phyloP scores from a whole-genome alignment of 169 alveolate species.

The Cryptosporidium parvum region DNA sequence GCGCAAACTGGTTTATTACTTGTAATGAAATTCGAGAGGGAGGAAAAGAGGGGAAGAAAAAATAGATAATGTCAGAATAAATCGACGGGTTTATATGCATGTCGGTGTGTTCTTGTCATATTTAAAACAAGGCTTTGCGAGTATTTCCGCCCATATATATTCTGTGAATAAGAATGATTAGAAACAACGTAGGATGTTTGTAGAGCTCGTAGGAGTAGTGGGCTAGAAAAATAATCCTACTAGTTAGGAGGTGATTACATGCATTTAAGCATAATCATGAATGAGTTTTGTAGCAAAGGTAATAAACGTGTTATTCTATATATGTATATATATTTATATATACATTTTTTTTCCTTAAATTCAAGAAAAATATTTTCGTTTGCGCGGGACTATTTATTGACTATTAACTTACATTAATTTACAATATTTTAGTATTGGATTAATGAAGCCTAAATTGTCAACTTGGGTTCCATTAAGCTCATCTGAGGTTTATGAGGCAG shows the following conservation, averaged over 20 bases:
- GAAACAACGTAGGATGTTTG: neutral
- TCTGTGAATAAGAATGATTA: neutral
- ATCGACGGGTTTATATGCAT: neutral
- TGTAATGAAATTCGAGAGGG: neutral
- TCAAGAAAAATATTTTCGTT: neutral
- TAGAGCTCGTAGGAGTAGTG: neutral
- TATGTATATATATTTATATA: no score
- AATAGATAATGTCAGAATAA: neutral
- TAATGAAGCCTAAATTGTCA: conserved; percentile 35
- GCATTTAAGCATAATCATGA: no score
- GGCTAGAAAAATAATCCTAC: no score
- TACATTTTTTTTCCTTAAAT: no score
- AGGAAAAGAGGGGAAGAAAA: neutral
- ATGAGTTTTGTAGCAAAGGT: no score
- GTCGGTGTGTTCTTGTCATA: neutral
- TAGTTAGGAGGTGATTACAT: neutral
- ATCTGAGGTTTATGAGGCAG: conserved; percentile 49
- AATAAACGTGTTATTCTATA: neutral
- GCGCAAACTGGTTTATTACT: neutral
- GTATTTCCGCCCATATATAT: neutral
- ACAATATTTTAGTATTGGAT: neutral
- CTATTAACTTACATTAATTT: neutral
- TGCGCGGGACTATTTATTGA: neutral
- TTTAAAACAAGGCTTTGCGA: neutral
- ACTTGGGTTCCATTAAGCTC: conserved; percentile 70